Evolutionary conservation across 352 stramenopile species (phyloP), one percentile per base, ranked within the genome.

Genomic region (Globisporangium paroecandrum): DNA sequence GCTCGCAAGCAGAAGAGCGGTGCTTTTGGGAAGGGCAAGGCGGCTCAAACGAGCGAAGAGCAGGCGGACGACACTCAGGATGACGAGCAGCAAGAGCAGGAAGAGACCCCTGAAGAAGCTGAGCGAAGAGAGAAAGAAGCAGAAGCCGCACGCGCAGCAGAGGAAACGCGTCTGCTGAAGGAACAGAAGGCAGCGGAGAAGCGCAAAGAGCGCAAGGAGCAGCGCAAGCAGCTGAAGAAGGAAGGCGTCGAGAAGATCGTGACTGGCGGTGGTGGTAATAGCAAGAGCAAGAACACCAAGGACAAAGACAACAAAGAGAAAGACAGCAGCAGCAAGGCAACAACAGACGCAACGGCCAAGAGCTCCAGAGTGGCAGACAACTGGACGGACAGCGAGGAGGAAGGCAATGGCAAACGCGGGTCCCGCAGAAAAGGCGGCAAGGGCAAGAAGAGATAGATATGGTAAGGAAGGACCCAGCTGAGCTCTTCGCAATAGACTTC

Each of bases 191-290:
- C 87, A 1, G 87, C 85, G 0, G 83, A 93, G 32, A 94, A 93
- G 66, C 82, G 87, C 15, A 72, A 77, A 1, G 87, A 95, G 66
- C 85, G 87, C 25, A 95, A 95, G 72, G 84, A 89, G 47, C 80
- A 89, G 65, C 85, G 87, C 46, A 95, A 93, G 73, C 83, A 77
- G 46, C 83, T 89, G 66, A 92, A 91, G 66, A 89, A 93, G 58
- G 81, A 91, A 54, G 81, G 81, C n/a, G 81, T 91, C 12, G 80
- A 91, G 47, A 88, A 89, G 62, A 88, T 91, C 29, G 69, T 49
- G 81, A 78, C 12, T 73, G 75, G 47, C 27, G 18, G 24, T 15
- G 55, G 27, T 54, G 76, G 77, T 47, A 67, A 74, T 54, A 75
- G 77, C 53, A 67, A 74, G 57, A 66, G 64, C 8, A 83, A 82